Evolutionary conservation across 2,329 filamentous ascomycete genomes (phyloP), one percentile per base, ranked within the genome.

Genomic region (Aspergillus melleus): DNA sequence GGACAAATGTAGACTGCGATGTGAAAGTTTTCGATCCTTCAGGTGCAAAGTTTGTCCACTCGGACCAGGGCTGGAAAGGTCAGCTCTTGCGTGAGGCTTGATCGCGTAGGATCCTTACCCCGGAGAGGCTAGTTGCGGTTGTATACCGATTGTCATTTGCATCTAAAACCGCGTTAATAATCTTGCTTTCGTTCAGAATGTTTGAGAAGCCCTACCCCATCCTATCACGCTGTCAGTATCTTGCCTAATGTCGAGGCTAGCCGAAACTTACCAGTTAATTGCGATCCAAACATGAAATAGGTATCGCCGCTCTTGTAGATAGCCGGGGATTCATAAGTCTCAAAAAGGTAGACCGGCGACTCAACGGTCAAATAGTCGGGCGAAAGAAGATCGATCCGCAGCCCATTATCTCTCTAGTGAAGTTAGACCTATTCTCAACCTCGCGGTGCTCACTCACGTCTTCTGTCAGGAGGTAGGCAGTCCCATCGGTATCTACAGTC

Each of bases 381-480:
- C 2, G 83, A 81, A 19, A 66, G 51, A 14, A 42, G 20, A 16
- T 64, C 54, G 10, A 66, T 63, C 10, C 64, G 50, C 12, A 64
- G 42, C 3, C 64, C 64, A n/a, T 66, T 64, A 2, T 49, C 46
- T 1, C 64, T 53, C 64, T 66, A 29, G 0, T 9, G 2, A 9
- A 3, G 19, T 61, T 24, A 65, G 52, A 12, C 4, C 16, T 1
- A 14, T 6, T 12, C 3, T 11, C 16, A 4, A 29, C 14, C n/a
- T 20, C 1, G 5, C 2, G 3, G 20, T 2, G 6, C 3, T 4
- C 6, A 74, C 80, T 66, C 68, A 86, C 85, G 65, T 88, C 86
- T 72, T 88, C 86, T 0, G 82, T 85, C n/a, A 88, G 67, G 1
- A 89, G 76, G 68, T 88, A 89, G 0, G 74, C 87, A 1, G 79